These are phyloP conservation scores for Candida ficus DNA, from an alignment of 805 yeast species.

Conservation along the genomic window DNA sequence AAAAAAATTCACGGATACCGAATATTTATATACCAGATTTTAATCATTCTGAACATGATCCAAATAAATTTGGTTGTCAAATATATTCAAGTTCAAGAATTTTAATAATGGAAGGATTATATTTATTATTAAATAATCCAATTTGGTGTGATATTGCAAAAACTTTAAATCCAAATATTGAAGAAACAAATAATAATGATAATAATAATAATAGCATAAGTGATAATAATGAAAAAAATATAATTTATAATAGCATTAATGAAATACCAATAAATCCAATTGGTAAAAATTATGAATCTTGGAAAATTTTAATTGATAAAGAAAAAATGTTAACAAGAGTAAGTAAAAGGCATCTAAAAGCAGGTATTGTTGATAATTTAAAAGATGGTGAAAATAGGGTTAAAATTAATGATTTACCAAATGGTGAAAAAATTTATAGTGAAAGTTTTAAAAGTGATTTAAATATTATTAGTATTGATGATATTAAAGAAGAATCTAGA, in stretches of 20 bases:
- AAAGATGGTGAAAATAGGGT: constrained; percentile 50
- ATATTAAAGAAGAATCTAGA: constrained; percentile 17
- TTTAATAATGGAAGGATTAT: constrained; percentile 17
- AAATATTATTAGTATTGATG: constrained; percentile 23
- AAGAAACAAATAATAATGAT: constrained; percentile 10
- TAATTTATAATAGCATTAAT: neutral
- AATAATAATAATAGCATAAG: neutral
- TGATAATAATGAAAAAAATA: neutral
- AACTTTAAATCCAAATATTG: constrained; percentile 25
- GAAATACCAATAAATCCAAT: constrained; percentile 13
- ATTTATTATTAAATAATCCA: constrained; percentile 13
- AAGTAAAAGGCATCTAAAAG: constrained; percentile 56
- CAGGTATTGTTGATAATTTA: constrained; percentile 45
- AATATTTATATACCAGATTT: constrained; percentile 32
- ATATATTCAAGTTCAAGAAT: constrained; percentile 12
- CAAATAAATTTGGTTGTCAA: constrained; percentile 7
- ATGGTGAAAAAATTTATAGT: constrained; percentile 40
- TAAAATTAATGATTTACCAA: constrained; percentile 54
- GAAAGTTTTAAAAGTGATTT: constrained; percentile 24
- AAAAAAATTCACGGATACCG: constrained; percentile 22
- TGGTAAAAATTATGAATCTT: constrained; percentile 35
- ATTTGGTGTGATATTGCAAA: constrained; percentile 32
- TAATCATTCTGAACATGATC: constrained; percentile 17
- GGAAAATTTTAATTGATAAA: constrained; percentile 47
- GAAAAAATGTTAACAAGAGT: constrained; percentile 50